Base-by-base conservation (phyloP, 2,329 filamentous ascomycete genomes). In the Colletotrichum truncatum region DNA sequence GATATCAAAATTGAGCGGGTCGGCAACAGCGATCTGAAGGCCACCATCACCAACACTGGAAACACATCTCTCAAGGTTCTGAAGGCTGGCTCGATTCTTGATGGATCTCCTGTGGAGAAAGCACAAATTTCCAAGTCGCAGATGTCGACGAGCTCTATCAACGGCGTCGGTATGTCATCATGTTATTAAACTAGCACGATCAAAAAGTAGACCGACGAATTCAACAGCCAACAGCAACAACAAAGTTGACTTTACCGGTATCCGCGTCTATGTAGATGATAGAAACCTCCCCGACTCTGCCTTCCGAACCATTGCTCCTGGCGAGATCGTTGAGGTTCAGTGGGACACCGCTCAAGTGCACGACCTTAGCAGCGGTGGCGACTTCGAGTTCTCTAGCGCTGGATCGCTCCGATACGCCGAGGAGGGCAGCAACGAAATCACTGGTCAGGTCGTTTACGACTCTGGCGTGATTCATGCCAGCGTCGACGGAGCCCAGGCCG, bases 391-490 rank as follows among this genome's bases (percentile, higher is more conserved):
- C 48, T 78, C 81, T 54, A 81, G 86, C 2, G 74, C 76, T 6
- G 88, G 88, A 8, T 78, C 80, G 8, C 79, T 90, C 34, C 82
- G 84, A 28, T 82, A 83, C 59, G 84, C 87, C 14, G 78, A 79
- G 26, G 75, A 76, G 38, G 77, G 80, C 70, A 81, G 80, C 45
- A 85, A 80, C 51, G 76, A 81, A 41, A 79, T 90, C 43, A 75
- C 80, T 8, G 85, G 83, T 26, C 79, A 79, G 46, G 71, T 88
- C 10, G 72, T 80, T 12, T 90, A 84, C 76, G 76, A 80, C 41
- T 86, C 84, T 69, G 89, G 90, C 76, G 79, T 81, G 46, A 75
- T 90, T 43, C 80, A 78, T 45, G 79, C 89, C 60, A 74, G 79
- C n/a, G 79, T 91, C 30, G 83, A 90, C 68, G 87, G 83, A 25